Evolutionary conservation across 306 rosid species (phyloP), one percentile per base, ranked within the genome.

Genomic region (Echinosophora koreensis): DNA sequence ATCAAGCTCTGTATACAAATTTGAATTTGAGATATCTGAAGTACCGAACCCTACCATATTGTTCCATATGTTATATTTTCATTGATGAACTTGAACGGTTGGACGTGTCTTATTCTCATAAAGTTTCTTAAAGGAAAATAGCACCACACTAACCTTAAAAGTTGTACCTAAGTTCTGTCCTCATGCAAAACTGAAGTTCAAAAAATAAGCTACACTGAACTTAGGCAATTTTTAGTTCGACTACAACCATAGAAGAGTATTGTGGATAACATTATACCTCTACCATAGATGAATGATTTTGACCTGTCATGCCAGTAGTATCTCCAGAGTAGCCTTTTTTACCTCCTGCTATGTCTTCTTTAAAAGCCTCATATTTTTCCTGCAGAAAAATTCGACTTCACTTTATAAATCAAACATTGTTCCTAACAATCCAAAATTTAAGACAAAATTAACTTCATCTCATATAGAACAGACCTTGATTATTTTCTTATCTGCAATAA

Each of bases 311-410:
- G 47, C 79, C 71, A 50, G 13, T 18, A 39, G 39, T 27, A 77
- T 86, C 81, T 13, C 38, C 75, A 66, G 37, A 47, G 3, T 34
- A 42, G 2, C 0, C 59, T 58, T 78, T 65, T 63, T 8, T 84
- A 17, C 79, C 56, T 64, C 82, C 74, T 17, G 9, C 13, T 42
- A 84, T 84, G 17, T 49, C 69, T 69, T 76, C 78, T 77, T 82
- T 75, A 34, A 88, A 85, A 41, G 44, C 64, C 80, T 82, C 84
- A 65, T 84, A 91, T 37, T 68, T 73, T 73, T 85, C 87, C 96
- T 87, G 86, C 77, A 77, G 28, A 72, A 77, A 72, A 77, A 55
- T 28, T 74, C 57, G 28, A 66, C 55, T 14, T 14, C 59, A 49
- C 13, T 37, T 37, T 22, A 51, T 51, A 52, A 34, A 76, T 34